Evolutionary conservation across 2,329 filamentous ascomycete genomes (phyloP).

Genomic region (Samsoniella hepiali): DNA sequence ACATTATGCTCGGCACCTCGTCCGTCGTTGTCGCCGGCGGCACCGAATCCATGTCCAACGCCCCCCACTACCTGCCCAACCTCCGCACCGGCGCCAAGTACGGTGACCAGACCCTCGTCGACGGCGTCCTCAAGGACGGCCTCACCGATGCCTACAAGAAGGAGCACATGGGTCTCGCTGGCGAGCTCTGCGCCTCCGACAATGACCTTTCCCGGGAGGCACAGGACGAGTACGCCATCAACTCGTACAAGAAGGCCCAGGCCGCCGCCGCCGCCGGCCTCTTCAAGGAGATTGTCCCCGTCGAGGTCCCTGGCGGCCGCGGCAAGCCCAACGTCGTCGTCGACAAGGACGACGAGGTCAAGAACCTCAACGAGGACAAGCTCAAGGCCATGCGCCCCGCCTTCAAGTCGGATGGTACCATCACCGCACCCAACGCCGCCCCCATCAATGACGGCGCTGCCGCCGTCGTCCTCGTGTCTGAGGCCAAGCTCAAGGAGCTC

Average conservation of each 20-base stretch:
- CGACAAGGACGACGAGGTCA: conserved; percentile 89
- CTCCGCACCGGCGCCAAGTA: conserved; percentile 89
- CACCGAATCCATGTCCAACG: conserved; percentile 97
- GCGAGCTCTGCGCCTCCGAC: conserved; percentile 86
- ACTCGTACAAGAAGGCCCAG: conserved; percentile 90
- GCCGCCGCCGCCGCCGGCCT: conserved; percentile 75
- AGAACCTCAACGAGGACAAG: conserved; percentile 86
- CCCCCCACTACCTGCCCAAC: conserved; percentile 89
- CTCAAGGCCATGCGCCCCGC: conserved; percentile 80
- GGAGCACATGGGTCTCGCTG: conserved; percentile 94
- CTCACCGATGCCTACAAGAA: conserved; percentile 92
- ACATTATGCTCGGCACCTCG: conserved; percentile 94
- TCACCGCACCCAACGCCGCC: conserved; percentile 94
- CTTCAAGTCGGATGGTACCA: conserved; percentile 79
- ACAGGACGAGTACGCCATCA: conserved; percentile 95
- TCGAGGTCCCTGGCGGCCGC: conserved; percentile 82
- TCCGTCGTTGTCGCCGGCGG: conserved; percentile 91
- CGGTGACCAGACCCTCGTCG: conserved; percentile 82
- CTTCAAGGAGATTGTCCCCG: conserved; percentile 86
- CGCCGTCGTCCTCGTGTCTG: conserved; percentile 88
- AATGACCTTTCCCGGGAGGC: conserved; percentile 76
- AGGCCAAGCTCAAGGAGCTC: conserved; percentile 89
- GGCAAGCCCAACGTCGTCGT: conserved; percentile 83
- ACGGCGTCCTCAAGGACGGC: conserved; percentile 91
- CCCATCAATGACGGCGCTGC: conserved; percentile 94